Evolutionary conservation across 2,329 filamentous ascomycete genomes (phyloP), one percentile per base, ranked within the genome.

Genomic region (Ophiognomonia clavigignenti-juglandacearum): DNA sequence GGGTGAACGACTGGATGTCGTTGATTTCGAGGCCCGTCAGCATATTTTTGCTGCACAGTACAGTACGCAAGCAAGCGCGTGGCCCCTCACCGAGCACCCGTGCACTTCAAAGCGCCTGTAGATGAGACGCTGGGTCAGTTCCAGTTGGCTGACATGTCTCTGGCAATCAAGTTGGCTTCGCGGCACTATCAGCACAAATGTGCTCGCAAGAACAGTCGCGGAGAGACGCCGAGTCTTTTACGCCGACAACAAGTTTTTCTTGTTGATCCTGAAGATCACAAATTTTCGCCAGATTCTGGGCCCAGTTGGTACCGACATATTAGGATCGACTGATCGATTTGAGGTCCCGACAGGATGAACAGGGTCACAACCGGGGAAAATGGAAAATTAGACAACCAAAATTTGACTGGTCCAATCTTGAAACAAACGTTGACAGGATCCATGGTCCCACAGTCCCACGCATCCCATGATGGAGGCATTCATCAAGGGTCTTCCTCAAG

Each of bases 361-460:
- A 37, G 32, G n/a, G n/a, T n/a, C n/a, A n/a, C n/a, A n/a, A n/a
- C 26, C 43, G 35, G 43, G 18, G 19, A 45, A 39, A 39, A 45
- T 18, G 43, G 23, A 18, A n/a, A 39, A 14, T 37, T 34, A n/a
- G 35, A 14, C 9, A 6, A 16, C 24, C 43, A 39, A 20, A 9
- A 18, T 24, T 14, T 22, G 6, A 44, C 34, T 32, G n/a, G 32
- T 35, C 41, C n/a, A 37, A 41, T n/a, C 26, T 34, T 52, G 50
- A 52, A 52, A 52, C 50, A 37, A 18, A 38, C 35, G 39, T 42
- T 19, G 8, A 36, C 31, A 29, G 23, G 41, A 38, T 20, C 34
- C 36, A n/a, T n/a, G n/a, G n/a, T n/a, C n/a, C n/a, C n/a, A n/a
- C n/a, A n/a, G n/a, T n/a, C n/a, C n/a, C n/a, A n/a, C n/a, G n/a